Evolutionary conservation across 176 grass and related monocot genomes (phyloP).

Genomic region (Rhipidocladum racemiflorum): DNA sequence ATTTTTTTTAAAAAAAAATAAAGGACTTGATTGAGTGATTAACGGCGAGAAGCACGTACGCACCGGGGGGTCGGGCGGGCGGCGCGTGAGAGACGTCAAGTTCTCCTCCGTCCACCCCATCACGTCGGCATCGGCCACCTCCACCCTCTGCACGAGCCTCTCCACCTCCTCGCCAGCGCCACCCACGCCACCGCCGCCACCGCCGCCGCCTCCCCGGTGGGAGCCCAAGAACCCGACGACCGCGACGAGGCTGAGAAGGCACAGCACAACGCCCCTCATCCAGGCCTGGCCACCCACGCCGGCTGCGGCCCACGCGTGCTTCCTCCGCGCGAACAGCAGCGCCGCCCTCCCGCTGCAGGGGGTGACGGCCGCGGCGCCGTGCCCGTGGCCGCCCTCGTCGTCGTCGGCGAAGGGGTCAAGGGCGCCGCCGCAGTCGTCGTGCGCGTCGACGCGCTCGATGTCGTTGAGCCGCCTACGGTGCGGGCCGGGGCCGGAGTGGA

Average conservation of each 20-base stretch:
- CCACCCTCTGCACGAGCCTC: slow-evolving; percentile 40
- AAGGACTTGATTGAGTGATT: slow-evolving; percentile 9
- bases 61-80: slow-evolving; percentile 38
- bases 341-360: background rate
- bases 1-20: too few species aligned
- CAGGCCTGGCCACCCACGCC: slow-evolving; percentile 15
- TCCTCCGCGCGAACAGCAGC: slow-evolving; percentile 35
- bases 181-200: background rate
- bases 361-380: background rate
- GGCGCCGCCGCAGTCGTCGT: background rate
- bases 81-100: slow-evolving; percentile 19
- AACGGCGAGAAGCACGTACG: background rate
- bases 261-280: slow-evolving; percentile 53
- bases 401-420: slow-evolving; percentile 5
- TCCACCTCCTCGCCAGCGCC: background rate
- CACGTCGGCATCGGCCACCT: slow-evolving; percentile 42
- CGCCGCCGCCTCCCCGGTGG: slow-evolving; percentile 19
- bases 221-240: slow-evolving; percentile 45
- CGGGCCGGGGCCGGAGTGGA: slow-evolving; percentile 31
- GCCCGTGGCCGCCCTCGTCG: slow-evolving; percentile 15
- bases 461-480: slow-evolving; percentile 51
- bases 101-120: slow-evolving; percentile 59
- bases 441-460: slow-evolving; percentile 38
- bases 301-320: background rate
- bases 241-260: slow-evolving; percentile 52